phyloP scores from a whole-genome alignment of 495 filamentous ascomycete species.

The Bombardia bombarda region DNA sequence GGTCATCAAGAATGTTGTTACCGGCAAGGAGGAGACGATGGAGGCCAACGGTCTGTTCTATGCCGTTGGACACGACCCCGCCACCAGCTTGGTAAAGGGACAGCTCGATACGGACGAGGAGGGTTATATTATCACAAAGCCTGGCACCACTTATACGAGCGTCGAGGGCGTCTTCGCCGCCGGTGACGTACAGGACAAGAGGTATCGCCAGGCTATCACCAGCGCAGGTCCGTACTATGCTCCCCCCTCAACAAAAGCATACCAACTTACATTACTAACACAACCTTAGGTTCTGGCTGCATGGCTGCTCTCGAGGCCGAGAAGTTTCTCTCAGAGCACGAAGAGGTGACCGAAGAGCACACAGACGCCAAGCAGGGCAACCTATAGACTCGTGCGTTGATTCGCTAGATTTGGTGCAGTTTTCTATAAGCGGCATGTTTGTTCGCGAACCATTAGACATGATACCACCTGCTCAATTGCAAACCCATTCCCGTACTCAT shows the following conservation, averaged over 20 bases:
- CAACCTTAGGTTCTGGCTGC: conserved; percentile 69
- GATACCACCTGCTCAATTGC: too few species aligned
- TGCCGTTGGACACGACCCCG: conserved; percentile 93
- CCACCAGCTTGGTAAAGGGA: conserved; percentile 76
- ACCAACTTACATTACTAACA: conserved; percentile 22
- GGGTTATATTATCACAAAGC: conserved; percentile 78
- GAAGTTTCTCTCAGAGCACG: conserved; percentile 75
- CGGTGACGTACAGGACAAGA: conserved; percentile 97
- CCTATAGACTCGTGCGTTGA: conserved; percentile 17
- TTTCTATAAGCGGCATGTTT: too few species aligned
- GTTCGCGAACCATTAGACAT: too few species aligned
- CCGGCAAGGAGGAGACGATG: conserved; percentile 69
- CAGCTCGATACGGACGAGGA: conserved; percentile 82
- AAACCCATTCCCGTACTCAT: too few species aligned
- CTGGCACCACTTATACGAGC: conserved; percentile 82
- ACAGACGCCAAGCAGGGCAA: conserved; percentile 20
- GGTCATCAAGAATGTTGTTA: conserved; percentile 67
- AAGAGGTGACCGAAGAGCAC: conserved; percentile 43
- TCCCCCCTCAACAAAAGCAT: neutral
- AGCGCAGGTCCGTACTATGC: conserved; percentile 71
- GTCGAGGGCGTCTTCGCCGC: conserved; percentile 92
- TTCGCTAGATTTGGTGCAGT: too few species aligned
- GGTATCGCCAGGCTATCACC: conserved; percentile 95
- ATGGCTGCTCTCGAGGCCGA: conserved; percentile 93
- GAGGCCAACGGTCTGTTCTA: conserved; percentile 95